phyloP scores from a whole-genome alignment of 345 rosid genomes.

The Gossypium australe region DNA sequence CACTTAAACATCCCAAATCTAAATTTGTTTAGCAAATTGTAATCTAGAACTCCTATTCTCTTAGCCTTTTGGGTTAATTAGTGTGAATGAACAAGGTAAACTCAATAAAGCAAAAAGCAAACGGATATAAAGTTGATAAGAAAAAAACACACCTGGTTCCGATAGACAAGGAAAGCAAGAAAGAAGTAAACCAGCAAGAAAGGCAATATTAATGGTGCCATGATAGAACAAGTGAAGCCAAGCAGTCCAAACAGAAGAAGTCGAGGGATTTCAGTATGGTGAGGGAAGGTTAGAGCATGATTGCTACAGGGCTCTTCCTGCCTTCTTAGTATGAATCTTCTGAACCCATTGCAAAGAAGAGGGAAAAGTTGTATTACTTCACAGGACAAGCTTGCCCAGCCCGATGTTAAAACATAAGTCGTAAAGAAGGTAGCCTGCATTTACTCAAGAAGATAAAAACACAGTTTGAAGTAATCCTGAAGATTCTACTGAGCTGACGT shows the following conservation, averaged over 20 bases:
- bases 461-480: not conserved
- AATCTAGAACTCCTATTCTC: not conserved
- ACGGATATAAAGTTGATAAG: not conserved
- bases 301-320: constrained; percentile 36
- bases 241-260: constrained; percentile 72
- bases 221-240: constrained; percentile 78
- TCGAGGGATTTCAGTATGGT: constrained; percentile 80
- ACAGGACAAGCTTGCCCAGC: constrained; percentile 61
- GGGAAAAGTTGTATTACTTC: constrained; percentile 55
- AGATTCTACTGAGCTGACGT: not conserved
- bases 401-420: constrained; percentile 70
- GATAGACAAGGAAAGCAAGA: constrained; percentile 65
- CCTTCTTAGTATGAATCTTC: constrained; percentile 34
- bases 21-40: too few species aligned
- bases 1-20: too few species aligned
- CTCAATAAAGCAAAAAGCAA: not conserved
- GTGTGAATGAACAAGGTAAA: too few species aligned
- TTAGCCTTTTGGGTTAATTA: not conserved
- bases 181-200: constrained; percentile 64
- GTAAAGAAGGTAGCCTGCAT: constrained; percentile 87
- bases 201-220: constrained; percentile 85
- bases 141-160: constrained; percentile 55
- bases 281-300: constrained; percentile 52
- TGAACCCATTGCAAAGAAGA: constrained; percentile 37
- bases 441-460: constrained; percentile 10